Base-by-base conservation (phyloP, 2,329 filamentous ascomycete genomes). In the Aspergillus spinulosporus region DNA sequence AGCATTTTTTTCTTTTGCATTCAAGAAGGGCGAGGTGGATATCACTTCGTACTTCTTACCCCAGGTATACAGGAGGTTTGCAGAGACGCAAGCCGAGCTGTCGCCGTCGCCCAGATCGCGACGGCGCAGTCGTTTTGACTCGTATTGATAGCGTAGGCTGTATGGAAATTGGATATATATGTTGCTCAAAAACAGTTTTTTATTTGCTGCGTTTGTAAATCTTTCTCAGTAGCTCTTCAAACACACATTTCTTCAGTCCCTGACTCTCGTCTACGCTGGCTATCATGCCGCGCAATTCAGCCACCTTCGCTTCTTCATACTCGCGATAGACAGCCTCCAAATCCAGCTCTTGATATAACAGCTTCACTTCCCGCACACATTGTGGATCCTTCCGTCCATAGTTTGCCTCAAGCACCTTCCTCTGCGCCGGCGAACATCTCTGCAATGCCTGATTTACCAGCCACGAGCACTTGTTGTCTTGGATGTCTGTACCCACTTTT, bases 391-490 rank as follows among this genome's bases (percentile, higher is more conserved):
- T 99, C 72, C 86, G 86, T 65, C 94, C 94, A 75, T 99, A 99
- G 80, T 96, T 93, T 56, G 90, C 85, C 71, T 97, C 91, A 50
- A 99, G 86, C 39, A 95, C 76, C 77, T 89, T 83, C 70, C 92
- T 87, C 83, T 99, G 94, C 74, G 92, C 91, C 1, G 90, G 86
- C 1, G 84, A 92, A 62, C 85, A 89, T 60, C 88, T 83, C 73
- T 86, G 83, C 58, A 99, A 82, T 45, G 94, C 94, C 78, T 96
- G 88, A 83, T 99, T 99, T 76, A 99, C 84, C 58, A 99, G 81
- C 94, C 94, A 99, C 42, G 90, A 95, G 83, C 94, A 99, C 84
- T 99, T 99, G 85, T 99, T 99, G 80, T 99, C 94, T 82, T 92
- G 88, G 76, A 99, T 99, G 71, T 99, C 94, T 59, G 94, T 99